phyloP scores from a whole-genome alignment of 1,284 basidiomycete species.

The Cystobasidiaceae sp. region DNA sequence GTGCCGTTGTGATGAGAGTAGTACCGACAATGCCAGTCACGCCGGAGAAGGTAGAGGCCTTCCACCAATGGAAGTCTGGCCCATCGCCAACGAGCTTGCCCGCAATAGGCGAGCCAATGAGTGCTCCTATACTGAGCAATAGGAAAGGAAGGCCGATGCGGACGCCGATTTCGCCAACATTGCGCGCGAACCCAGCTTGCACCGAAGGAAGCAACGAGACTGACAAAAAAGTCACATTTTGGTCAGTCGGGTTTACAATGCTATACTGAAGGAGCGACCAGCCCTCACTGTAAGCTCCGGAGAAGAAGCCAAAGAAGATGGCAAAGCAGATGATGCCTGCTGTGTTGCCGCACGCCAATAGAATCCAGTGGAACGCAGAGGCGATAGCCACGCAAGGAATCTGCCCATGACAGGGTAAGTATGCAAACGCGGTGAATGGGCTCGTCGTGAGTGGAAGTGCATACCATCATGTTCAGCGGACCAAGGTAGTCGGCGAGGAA shows the following conservation, averaged over 20 bases:
- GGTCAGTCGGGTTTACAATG: not conserved
- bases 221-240: not conserved
- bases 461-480: constrained; percentile 37
- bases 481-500: constrained; percentile 42
- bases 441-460: not conserved
- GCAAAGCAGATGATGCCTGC: constrained; percentile 43
- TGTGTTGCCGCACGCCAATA: constrained; percentile 32
- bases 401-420: not conserved
- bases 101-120: constrained; percentile 22
- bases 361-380: constrained; percentile 36
- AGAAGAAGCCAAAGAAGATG: constrained; percentile 45
- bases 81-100: constrained; percentile 25
- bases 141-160: constrained; percentile 18
- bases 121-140: constrained; percentile 1
- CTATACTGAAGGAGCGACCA: too few species aligned
- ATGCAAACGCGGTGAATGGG: not conserved
- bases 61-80: constrained; percentile 31
- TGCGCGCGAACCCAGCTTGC: constrained; percentile 23
- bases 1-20: not conserved
- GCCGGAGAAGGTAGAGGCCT: constrained; percentile 14
- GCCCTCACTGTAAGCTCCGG: constrained; percentile 32
- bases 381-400: constrained; percentile 31
- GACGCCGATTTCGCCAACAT: constrained; percentile 14
- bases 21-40: not conserved
- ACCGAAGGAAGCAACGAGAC: constrained; percentile 17